A percentile compares a stretch with the other conserved stretches of the same genome.
phyloP scores from a whole-genome alignment of 116 monocot genomes.

The Papilionanthe hybrid region DNA sequence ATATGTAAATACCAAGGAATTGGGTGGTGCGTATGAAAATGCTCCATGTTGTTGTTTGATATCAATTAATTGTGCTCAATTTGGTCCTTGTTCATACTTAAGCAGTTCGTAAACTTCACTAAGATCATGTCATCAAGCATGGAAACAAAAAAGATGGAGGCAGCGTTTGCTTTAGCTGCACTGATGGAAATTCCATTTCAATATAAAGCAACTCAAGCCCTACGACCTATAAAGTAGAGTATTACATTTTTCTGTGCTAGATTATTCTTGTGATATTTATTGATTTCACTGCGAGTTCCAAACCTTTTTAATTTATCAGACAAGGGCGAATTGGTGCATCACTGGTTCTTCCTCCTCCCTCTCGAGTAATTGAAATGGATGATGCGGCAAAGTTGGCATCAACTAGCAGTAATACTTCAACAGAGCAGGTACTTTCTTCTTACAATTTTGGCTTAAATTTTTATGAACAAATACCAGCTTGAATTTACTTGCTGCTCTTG shows the following conservation, averaged over 20 bases:
- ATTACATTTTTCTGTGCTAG: neutral
- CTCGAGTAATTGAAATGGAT: conserved; percentile 60
- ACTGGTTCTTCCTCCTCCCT: conserved; percentile 58
- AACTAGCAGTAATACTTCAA: conserved; percentile 19
- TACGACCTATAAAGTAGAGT: conserved; percentile 41
- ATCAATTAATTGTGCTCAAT: neutral
- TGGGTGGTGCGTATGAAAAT: no score
- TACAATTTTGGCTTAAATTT: neutral
- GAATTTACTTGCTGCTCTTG: conserved; percentile 8
- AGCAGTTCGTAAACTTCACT: conserved; percentile 93
- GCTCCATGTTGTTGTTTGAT: neutral
- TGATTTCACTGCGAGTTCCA: neutral
- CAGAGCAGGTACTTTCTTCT: conserved; percentile 31
- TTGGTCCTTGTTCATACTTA: neutral
- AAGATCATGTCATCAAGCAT: conserved; percentile 64
- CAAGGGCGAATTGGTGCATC: conserved; percentile 12
- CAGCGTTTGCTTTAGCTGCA: conserved; percentile 84
- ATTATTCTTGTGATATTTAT: neutral
- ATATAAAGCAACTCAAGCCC: conserved; percentile 62
- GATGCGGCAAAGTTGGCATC: conserved; percentile 26
- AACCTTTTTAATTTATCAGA: conserved; percentile 20
- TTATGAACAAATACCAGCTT: neutral
- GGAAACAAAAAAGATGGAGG: conserved; percentile 59
- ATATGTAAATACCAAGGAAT: no score
- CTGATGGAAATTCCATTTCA: conserved; percentile 97